These are phyloP conservation scores for Basidioascus undulatus DNA, from an alignment of 768 basidiomycete genomes.

Conservation along the genomic window DNA sequence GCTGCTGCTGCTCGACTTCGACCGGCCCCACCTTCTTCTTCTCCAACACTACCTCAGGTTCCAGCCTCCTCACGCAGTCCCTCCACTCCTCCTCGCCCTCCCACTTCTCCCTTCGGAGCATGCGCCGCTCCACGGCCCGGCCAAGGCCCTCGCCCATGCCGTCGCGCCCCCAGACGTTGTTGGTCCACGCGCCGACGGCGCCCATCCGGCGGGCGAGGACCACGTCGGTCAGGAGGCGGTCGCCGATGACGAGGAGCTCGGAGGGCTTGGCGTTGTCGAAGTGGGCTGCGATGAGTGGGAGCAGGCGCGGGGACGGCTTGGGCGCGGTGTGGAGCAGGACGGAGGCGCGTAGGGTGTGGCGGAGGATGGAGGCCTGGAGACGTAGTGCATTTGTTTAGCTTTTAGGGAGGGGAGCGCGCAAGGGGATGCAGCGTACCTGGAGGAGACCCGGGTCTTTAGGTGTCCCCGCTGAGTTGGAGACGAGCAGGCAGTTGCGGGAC, in stretches of 20 bases:
- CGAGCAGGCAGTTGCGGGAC: slow-evolving; percentile 49
- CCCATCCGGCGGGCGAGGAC: slow-evolving; percentile 56
- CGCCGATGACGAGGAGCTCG: slow-evolving; percentile 57
- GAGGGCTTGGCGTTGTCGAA: neutral
- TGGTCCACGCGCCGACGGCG: slow-evolving; percentile 9
- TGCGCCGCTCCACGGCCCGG: too few relatives aligned
- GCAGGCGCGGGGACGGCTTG: slow-evolving; percentile 53
- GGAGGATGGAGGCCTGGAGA: slow-evolving; percentile 23
- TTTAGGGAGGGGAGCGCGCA: neutral
- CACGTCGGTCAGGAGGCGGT: slow-evolving; percentile 70
- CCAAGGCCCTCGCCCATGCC: too few relatives aligned
- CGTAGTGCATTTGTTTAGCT: neutral
- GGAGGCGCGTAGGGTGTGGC: slow-evolving; percentile 44
- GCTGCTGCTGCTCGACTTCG: too few relatives aligned
- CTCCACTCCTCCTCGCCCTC: too few relatives aligned
- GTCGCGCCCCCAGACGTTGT: slow-evolving; percentile 6
- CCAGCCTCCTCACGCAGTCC: too few relatives aligned
- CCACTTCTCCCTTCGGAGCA: too few relatives aligned
- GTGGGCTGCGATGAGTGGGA: slow-evolving; percentile 15
- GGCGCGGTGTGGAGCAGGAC: slow-evolving; percentile 46
- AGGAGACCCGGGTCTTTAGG: slow-evolving; percentile 39
- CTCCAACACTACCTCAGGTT: too few relatives aligned
- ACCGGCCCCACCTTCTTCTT: too few relatives aligned
- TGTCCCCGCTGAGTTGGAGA: slow-evolving; percentile 79
- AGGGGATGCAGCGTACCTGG: slow-evolving; percentile 27